phyloP scores from a whole-genome alignment of 345 rosid species.

The Raphanus sativus region DNA sequence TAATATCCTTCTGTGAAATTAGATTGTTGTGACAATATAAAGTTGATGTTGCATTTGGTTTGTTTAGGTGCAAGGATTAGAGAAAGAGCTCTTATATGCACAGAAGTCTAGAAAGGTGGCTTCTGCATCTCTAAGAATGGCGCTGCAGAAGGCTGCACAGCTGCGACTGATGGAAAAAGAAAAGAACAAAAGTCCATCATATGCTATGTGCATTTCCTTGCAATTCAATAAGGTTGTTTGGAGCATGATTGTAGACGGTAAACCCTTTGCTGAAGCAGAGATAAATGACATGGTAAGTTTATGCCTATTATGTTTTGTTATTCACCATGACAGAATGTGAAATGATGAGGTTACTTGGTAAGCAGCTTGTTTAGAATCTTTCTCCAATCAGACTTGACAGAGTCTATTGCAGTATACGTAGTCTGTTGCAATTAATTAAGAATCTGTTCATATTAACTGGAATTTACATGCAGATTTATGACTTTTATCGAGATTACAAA shows the following conservation, averaged over 20 bases:
- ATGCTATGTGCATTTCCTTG: slow-evolving; percentile 95
- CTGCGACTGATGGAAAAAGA: slow-evolving; percentile 88
- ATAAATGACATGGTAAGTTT: slow-evolving; percentile 92
- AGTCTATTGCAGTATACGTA: neutral
- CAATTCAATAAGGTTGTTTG: slow-evolving; percentile 88
- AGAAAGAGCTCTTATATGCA: slow-evolving; percentile 69
- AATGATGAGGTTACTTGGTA: neutral
- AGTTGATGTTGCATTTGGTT: slow-evolving; percentile 16
- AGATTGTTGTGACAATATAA: neutral
- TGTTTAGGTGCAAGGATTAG: slow-evolving; percentile 78
- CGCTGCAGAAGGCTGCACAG: slow-evolving; percentile 93
- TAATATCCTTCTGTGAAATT: neutral
- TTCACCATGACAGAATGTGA: slow-evolving; percentile 4
- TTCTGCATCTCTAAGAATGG: slow-evolving; percentile 69
- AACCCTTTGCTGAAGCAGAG: slow-evolving; percentile 99
- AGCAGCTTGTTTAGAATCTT: slow-evolving; percentile 2
- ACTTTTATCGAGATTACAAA: slow-evolving; percentile 96
- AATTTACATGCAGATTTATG: slow-evolving; percentile 64
- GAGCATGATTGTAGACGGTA: slow-evolving; percentile 97
- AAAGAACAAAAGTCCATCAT: slow-evolving; percentile 96
- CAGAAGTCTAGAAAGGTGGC: slow-evolving; percentile 79
- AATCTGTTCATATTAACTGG: neutral
- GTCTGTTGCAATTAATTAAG: neutral
- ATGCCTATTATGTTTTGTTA: slow-evolving; percentile 1
- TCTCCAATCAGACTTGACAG: neutral